Evolutionary conservation across 2,329 filamentous ascomycete genomes (phyloP).

Genomic region (Fusarium subtropicale): DNA sequence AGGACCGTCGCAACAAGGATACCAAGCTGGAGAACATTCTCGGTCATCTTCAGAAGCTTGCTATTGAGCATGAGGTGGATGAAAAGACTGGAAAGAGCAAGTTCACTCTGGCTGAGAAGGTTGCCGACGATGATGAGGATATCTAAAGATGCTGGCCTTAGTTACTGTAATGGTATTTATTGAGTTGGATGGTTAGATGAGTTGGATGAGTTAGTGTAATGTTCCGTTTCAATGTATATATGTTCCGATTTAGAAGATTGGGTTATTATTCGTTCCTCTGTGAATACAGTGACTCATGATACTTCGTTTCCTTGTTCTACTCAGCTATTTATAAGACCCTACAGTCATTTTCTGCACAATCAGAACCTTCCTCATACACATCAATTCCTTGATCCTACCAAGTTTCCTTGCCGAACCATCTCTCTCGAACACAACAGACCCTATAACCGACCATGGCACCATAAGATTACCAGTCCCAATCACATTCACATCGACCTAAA

Average conservation of each 20-base stretch:
- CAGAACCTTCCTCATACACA: neutral
- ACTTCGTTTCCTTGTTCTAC: rapidly evolving
- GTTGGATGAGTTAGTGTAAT: neutral
- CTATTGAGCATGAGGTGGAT: slow-evolving; percentile 29
- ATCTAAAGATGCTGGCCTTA: neutral
- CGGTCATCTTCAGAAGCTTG: slow-evolving; percentile 27
- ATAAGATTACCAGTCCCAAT: neutral
- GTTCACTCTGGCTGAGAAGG: slow-evolving; percentile 24
- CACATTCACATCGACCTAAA: neutral
- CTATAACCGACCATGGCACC: neutral
- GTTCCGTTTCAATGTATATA: neutral
- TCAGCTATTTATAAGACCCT: neutral
- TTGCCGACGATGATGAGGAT: slow-evolving; percentile 25
- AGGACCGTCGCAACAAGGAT: slow-evolving; percentile 29
- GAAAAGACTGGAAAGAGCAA: slow-evolving; percentile 34
- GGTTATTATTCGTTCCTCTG: neutral
- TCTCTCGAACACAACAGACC: neutral
- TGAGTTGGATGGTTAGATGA: neutral
- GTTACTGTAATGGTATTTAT: neutral
- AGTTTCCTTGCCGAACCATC: neutral
- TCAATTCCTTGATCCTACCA: neutral
- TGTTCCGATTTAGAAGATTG: neutral
- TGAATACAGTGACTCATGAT: neutral
- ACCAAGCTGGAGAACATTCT: slow-evolving; percentile 31
- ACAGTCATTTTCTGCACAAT: neutral